These are phyloP conservation scores for Saccharomyces hybrid DNA, from an alignment of 1,139 yeast genomes.

Conservation along the genomic window DNA sequence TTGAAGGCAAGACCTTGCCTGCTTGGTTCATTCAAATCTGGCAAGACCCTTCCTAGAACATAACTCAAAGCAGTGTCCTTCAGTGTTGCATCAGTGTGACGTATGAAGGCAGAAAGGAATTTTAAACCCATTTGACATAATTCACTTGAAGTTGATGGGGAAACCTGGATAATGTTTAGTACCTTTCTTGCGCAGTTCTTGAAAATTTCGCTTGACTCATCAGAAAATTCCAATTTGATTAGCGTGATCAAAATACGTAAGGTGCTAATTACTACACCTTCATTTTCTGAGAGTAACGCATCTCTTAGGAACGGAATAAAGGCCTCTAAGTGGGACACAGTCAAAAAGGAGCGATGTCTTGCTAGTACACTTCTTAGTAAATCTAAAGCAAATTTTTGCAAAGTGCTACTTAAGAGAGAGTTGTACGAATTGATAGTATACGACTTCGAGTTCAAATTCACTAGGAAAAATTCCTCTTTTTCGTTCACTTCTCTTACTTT, in stretches of 20 bases:
- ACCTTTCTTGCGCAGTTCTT: slow-evolving; percentile 56
- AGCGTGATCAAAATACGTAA: slow-evolving; percentile 56
- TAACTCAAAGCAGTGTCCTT: slow-evolving; percentile 71
- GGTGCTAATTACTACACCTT: slow-evolving; percentile 63
- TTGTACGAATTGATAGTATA: slow-evolving; percentile 45
- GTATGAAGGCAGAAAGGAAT: slow-evolving; percentile 63
- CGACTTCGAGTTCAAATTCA: slow-evolving; percentile 54
- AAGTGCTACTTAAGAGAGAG: slow-evolving; percentile 44
- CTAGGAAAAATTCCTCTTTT: slow-evolving; percentile 57
- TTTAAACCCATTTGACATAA: slow-evolving; percentile 76
- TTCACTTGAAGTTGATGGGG: slow-evolving; percentile 72
- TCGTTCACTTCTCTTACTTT: slow-evolving; percentile 28
- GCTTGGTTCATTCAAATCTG: slow-evolving; percentile 87
- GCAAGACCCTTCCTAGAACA: slow-evolving; percentile 62
- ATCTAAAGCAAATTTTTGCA: slow-evolving; percentile 76
- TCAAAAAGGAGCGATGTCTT: slow-evolving; percentile 49
- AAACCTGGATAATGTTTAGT: slow-evolving; percentile 58
- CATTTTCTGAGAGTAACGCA: slow-evolving; percentile 58
- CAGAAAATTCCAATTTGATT: slow-evolving; percentile 56
- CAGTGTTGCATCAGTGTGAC: slow-evolving; percentile 59
- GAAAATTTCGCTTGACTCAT: slow-evolving; percentile 47
- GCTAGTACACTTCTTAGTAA: slow-evolving; percentile 64
- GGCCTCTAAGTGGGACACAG: slow-evolving; percentile 55
- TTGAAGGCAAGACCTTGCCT: slow-evolving; percentile 84
- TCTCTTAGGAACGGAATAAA: slow-evolving; percentile 66